Evolutionary conservation across 805 yeast species (phyloP), one percentile per base, ranked within the genome.

Genomic region (Candida lessepsii): DNA sequence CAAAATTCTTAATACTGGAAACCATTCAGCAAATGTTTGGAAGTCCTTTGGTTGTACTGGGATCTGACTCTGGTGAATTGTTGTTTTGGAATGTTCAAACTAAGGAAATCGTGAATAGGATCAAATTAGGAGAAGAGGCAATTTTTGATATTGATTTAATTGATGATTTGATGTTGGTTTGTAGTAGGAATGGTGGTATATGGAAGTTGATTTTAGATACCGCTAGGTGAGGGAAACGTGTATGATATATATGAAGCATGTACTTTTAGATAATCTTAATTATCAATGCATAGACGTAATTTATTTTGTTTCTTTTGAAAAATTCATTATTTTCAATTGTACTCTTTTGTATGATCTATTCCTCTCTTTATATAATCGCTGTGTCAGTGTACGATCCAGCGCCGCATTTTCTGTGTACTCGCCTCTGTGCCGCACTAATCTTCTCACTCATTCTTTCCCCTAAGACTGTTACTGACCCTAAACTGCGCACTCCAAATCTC

Each of bases 81-180:
- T 58, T 84, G 9, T 48, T 48, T 20, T 85, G 90, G 91, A 80
- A 83, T 51, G 65, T 85, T 5, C 88, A 83, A 45, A 54, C 77
- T 3, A 81, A 80, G 50, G 62, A 72, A 11, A 57, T 82, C 2
- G 64, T 70, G 3, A 57, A 48, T 33, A 57, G 55, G 40, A 11
- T 28, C 1, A 20, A 57, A 47, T 23, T 51, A 40, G 40, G 33
- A 5, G 37, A 37, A 3, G 38, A 27, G 39, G 44, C 28, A 21
- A 27, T 4, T 40, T 54, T 77, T 41, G 72, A 70, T 29, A 65
- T 77, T 2, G 75, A 67, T 37, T 41, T 55, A 3, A 54, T 45
- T 23, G 58, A 63, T 14, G 55, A 54, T 5, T 11, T 52, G 1
- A 47, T 78, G 44, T 65, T 58, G 1, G 49, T 54, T 1, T 58